Evolutionary conservation across 1,139 yeast species (phyloP), one percentile per base, ranked within the genome.

Genomic region (Geotrichum histeridarum): DNA sequence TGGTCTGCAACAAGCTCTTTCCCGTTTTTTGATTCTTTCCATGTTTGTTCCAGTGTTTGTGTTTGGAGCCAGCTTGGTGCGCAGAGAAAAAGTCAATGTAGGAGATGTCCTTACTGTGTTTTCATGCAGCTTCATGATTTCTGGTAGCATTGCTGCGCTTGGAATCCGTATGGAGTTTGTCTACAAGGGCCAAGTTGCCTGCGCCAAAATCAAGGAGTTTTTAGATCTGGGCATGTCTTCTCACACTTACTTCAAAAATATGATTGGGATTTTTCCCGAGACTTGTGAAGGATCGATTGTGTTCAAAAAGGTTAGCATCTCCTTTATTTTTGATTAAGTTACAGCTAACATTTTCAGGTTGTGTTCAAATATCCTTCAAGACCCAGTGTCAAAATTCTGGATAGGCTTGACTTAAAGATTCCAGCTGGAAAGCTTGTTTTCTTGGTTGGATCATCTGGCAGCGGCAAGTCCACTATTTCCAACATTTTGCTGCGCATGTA

Each of bases 21-120:
- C 85, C 53, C 79, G 84, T 61, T 72, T 80, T 15, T 61, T 90
- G 7, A 76, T 84, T 0, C 73, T 88, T 39, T 66, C 82, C 64
- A 84, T 89, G 82, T 90, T 91, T 73, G 87, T 90, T 1, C 96
- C 89, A 67, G 95, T 94, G 0, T 87, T 91, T 63, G 90, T 95
- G 86, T 91, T 83, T 70, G 99, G 98, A 2, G 79, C 84, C 39
- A 72, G 75, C 50, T 77, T 87, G 74, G 83, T 89, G 3, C 70
- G 71, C 44, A 67, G 70, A 4, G 80, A 80, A 0, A 74, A 76
- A 15, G 65, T 82, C 9, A 62, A 73, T 1, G 72, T 88, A 1
- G 84, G 85, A 14, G 78, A 81, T 42, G 87, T 91, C 0, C 75
- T 93, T 54, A 85, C 96, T 0, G 86, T 95, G 36, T 89, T 93